Evolutionary conservation across 768 basidiomycete genomes (phyloP), one percentile per base, ranked within the genome.

Genomic region (Paxillus involutus): DNA sequence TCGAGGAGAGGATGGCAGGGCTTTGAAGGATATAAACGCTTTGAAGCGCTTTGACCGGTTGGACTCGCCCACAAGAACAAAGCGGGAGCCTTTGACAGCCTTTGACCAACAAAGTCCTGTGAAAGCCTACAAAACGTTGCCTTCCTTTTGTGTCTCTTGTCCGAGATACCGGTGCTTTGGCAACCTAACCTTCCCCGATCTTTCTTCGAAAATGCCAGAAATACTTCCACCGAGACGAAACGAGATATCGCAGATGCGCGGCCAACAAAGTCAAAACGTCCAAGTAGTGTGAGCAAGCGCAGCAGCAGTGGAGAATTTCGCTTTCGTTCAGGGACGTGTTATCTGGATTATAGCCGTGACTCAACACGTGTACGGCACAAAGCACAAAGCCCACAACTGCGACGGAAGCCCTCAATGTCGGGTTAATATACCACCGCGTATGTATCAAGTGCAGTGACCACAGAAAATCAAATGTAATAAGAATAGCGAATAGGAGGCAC

Each of bases 11-110:
- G 44, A 11, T 26, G 51, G 48, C n/a, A 9, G 39, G 36, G 35
- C n/a, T 52, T 39, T 17, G 42, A 32, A 24, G 51, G 50, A 47
- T 6, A 21, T 24, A 17, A 12, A n/a, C 53, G 32, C 48, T 54
- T 49, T 54, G 51, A 49, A 13, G 33, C 54, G 51, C 65, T 55
- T 55, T 53, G 52, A 43, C 55, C 47, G 39, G 13, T 35, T 41
- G 36, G 48, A 36, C n/a, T 41, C 44, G 53, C 26, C 57, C 42
- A 55, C 62, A 56, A 51, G 42, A 39, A 67, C 65, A 62, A 69
- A 49, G 47, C 39, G 41, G n/a, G 6, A 35, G 57, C 35, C 33
- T 21, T 47, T 35, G 47, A 35, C n/a, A n/a, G n/a, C 26, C 46
- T 33, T 48, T 46, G 17, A 44, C 40, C 58, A 50, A 66, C 58